Base-by-base conservation (phyloP, 805 yeast genomes). In the Wickerhamomyces bisporus region DNA sequence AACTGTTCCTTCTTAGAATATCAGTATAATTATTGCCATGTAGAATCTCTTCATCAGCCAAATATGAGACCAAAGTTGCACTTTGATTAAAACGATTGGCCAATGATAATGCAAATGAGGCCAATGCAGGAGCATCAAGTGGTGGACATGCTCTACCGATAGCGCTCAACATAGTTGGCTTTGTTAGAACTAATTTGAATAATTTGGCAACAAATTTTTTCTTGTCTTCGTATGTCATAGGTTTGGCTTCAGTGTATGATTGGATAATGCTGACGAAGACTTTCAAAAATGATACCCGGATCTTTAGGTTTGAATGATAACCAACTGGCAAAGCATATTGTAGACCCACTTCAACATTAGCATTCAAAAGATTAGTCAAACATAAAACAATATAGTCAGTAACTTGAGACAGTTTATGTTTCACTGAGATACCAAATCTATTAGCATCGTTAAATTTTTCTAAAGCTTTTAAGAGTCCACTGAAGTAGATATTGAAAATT, bases 301-400 rank as follows among this genome's bases (percentile, higher is more conserved):
- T 79, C 37, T 77, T 71, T 12, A 64, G 58, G 53, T 83, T 82
- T 17, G 72, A 71, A 49, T 86, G 86, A 50, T 79, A 85, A 0
- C 94, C 93, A 55, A 86, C 70, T 0, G 93, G 88, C 13, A 86
- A 57, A 3, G 89, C 87, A 56, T 75, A 77, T 36, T 77, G 77
- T 49, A 87, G 63, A 7, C 95, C 95, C 18, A 84, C 79, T 38
- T 81, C 87, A 6, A 81, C 77, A 50, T 87, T 87, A 4, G 86
- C 71, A 48, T 75, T 79, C 32, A 87, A 65, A 36, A 87, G 58
- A 46, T 83, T 83, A 3, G 88, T 77, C 35, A 86, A 65, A 16
- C 85, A 77, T 17, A 66, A 62, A 38, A 86, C 75, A 10, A 81
- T 76, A 57, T 79, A 77, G 15, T 81, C 85, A 15, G 78, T 71